phyloP scores from a whole-genome alignment of 768 basidiomycete species.

The Butyriboletus loyo region DNA sequence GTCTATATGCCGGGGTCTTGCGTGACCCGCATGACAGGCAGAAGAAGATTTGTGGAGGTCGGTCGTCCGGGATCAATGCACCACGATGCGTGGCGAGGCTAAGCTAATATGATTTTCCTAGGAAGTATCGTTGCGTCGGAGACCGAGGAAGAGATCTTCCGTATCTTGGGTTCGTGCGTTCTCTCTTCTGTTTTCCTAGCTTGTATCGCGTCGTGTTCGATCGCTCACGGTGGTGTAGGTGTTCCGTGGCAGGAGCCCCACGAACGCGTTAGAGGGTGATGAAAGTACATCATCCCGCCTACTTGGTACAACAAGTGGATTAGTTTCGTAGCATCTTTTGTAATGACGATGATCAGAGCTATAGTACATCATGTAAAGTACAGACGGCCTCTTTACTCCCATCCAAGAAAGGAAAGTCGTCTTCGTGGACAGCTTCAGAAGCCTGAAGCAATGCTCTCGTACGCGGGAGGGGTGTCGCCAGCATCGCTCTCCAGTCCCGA shows the following conservation, averaged over 20 bases:
- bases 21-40: slow-evolving; percentile 63
- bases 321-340: background rate
- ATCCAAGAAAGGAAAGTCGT: background rate
- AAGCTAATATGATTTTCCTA: slow-evolving; percentile 22
- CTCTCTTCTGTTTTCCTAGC: background rate
- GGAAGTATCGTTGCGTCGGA: slow-evolving; percentile 73
- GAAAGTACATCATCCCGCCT: background rate
- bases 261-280: slow-evolving; percentile 54
- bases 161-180: slow-evolving; percentile 49
- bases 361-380: no score
- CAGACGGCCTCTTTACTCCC: background rate
- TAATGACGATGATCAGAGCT: no score
- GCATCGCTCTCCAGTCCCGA: slow-evolving; percentile 81
- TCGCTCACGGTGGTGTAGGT: slow-evolving; percentile 27
- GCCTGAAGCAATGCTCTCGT: slow-evolving; percentile 24
- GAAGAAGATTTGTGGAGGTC: slow-evolving; percentile 61
- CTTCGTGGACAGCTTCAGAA: background rate
- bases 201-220: background rate
- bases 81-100: background rate
- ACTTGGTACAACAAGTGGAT: background rate
- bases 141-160: slow-evolving; percentile 86
- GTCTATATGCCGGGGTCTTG: slow-evolving; percentile 69
- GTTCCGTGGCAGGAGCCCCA: slow-evolving; percentile 85
- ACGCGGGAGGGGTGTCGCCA: slow-evolving; percentile 81
- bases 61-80: background rate